Conservation (phyloP, 176 grass and related monocot genomes). For the Phyllostachys edulis region DNA sequence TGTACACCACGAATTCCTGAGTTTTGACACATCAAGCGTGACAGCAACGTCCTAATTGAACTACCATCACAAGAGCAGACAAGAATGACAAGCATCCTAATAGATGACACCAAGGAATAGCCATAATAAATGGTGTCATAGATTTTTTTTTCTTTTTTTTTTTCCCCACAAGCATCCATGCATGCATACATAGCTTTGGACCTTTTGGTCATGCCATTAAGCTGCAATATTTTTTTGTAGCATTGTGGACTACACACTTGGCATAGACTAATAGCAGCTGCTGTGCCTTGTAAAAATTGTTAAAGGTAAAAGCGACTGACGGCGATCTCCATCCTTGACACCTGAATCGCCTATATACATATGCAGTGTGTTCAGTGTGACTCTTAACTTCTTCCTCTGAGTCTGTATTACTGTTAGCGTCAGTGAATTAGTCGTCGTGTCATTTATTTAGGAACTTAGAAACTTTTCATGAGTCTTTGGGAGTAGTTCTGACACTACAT, state of each 20-base stretch:
- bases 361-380: background rate
- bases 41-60: constrained; percentile 10
- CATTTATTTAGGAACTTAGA: background rate
- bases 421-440: background rate
- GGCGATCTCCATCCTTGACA: constrained; percentile 2
- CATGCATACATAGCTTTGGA: background rate
- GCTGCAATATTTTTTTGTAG: background rate
- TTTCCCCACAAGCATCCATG: background rate
- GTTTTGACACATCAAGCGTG: constrained; percentile 14
- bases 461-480: background rate
- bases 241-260: constrained; percentile 45
- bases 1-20: constrained; percentile 8
- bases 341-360: constrained; percentile 24
- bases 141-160: background rate
- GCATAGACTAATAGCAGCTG: constrained; percentile 31
- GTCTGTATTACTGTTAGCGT: background rate
- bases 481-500: background rate
- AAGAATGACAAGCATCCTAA: background rate
- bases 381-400: background rate
- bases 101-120: constrained; percentile 8
- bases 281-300: constrained; percentile 23
- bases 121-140: constrained; percentile 18
- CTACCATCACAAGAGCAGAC: background rate
- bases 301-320: constrained; percentile 31
- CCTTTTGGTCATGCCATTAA: background rate